Conservation (phyloP, 176 grass and related monocot genomes). For the Triticum urartu region DNA sequence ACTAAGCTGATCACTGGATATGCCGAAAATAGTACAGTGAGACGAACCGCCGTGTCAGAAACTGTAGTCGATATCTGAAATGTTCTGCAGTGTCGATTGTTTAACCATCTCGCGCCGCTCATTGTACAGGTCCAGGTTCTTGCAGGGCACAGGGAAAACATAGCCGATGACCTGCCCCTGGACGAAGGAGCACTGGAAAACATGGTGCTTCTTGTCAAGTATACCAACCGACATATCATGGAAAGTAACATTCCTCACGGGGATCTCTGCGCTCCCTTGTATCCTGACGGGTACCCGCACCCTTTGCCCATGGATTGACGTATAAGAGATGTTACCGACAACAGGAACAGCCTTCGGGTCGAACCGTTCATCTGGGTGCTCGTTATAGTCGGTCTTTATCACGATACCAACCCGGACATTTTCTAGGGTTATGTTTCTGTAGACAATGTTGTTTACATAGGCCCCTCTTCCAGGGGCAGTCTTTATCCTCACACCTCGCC, state of each 20-base stretch:
- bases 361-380: slow-evolving; percentile 59
- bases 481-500: slow-evolving; percentile 82
- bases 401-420: slow-evolving; percentile 79
- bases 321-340: slow-evolving; percentile 74
- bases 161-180: slow-evolving; percentile 80
- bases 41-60: slow-evolving; percentile 45
- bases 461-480: slow-evolving; percentile 85
- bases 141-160: slow-evolving; percentile 73
- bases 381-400: slow-evolving; percentile 87
- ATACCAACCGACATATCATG: slow-evolving; percentile 73
- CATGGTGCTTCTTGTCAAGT: slow-evolving; percentile 61
- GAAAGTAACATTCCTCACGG: slow-evolving; percentile 64
- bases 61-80: slow-evolving; percentile 86
- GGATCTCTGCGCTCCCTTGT: slow-evolving; percentile 77
- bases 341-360: slow-evolving; percentile 63
- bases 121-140: slow-evolving; percentile 75
- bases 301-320: slow-evolving; percentile 57
- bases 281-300: slow-evolving; percentile 76
- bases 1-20: slow-evolving; percentile 29
- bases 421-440: slow-evolving; percentile 66
- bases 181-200: slow-evolving; percentile 89
- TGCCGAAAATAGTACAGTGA: slow-evolving; percentile 34
- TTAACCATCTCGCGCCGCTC: slow-evolving; percentile 60
- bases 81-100: slow-evolving; percentile 60
- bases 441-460: slow-evolving; percentile 57